Evolutionary conservation across 768 basidiomycete genomes (phyloP).

Genomic region (Podaxis mareebaensis): DNA sequence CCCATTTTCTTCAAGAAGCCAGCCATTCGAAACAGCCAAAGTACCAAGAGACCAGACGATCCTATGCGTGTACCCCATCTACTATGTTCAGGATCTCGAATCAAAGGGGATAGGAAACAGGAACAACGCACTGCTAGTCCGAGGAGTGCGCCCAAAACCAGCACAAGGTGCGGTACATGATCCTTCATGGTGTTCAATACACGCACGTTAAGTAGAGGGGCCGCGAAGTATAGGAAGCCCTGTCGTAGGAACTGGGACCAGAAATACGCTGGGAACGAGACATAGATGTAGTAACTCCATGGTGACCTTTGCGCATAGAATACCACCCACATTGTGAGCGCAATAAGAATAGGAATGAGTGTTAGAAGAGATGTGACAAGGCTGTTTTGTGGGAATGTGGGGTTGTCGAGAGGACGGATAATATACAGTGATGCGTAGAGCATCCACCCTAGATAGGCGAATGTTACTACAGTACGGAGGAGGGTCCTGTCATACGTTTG

Average conservation of each 20-base stretch:
- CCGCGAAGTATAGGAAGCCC: constrained; percentile 16
- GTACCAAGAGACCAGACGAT: constrained; percentile 73
- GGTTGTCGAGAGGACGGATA: constrained; percentile 40
- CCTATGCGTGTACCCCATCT: constrained; percentile 74
- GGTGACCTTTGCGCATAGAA: constrained; percentile 70
- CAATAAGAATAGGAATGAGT: constrained; percentile 23
- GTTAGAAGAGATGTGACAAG: background rate
- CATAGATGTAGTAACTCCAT: constrained; percentile 74
- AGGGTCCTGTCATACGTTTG: constrained; percentile 83
- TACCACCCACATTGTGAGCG: constrained; percentile 40
- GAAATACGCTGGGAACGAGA: constrained; percentile 75
- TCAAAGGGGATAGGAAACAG: background rate
- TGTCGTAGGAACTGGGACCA: constrained; percentile 58
- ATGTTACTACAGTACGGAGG: constrained; percentile 66
- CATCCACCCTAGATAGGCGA: constrained; percentile 79
- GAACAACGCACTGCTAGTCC: constrained; percentile 40
- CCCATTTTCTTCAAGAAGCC: constrained; percentile 47
- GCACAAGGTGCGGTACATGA: constrained; percentile 34
- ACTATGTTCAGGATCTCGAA: background rate
- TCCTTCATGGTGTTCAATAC: constrained; percentile 9
- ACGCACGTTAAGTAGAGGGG: background rate
- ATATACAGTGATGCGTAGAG: constrained; percentile 64
- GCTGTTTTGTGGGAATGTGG: background rate
- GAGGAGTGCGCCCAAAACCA: constrained; percentile 68
- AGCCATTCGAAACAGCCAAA: constrained; percentile 55